Evolutionary conservation across 495 filamentous ascomycete species (phyloP), one percentile per base, ranked within the genome.

Genomic region (Friedmanniomyces endolithicus): DNA sequence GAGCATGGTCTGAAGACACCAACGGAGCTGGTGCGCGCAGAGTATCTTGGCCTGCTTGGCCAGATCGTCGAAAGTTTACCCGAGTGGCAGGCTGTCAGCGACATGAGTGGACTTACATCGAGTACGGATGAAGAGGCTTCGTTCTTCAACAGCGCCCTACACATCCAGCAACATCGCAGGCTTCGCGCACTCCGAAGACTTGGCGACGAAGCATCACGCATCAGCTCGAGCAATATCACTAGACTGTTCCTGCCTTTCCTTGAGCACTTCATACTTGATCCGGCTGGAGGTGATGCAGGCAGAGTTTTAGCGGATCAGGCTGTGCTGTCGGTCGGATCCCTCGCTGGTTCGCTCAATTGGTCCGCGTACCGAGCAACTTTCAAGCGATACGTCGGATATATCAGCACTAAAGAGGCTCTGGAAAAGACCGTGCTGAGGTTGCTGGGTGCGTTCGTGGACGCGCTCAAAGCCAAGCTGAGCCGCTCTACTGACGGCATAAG

Each of bases 91-190:
- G 74, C 80, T 41, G 77, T 95, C 39, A 72, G 76, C 31, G 94
- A 95, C 64, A 78, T 97, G 74, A 73, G 78, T 48, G 72, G 74
- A 0, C 75, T 98, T 22, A 78, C 90, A 31, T 79, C 83, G 33
- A 79, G 75, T 1, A 80, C 84, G 49, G 90, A 95, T 43, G 81
- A 94, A 37, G 88, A 96, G 63, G 85, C 88, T 1, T 92, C 85
- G 8, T 95, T 97, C 71, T 97, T 97, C 71, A 85, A 74, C 67
- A 94, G 95, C 58, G 78, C 95, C 39, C 75, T 97, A 14, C 88
- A 94, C 55, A 90, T 94, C 45, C 94, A 95, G 56, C 83, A 90
- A 43, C 85, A 92, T 52, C 82, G 88, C 59, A 86, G 94, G 58
- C 76, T 92, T 24, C 79, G 87, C 53, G 92, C 94, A 11, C 69